phyloP scores from a whole-genome alignment of 495 filamentous ascomycete genomes.

The Lasiosphaeriaceae sp. region DNA sequence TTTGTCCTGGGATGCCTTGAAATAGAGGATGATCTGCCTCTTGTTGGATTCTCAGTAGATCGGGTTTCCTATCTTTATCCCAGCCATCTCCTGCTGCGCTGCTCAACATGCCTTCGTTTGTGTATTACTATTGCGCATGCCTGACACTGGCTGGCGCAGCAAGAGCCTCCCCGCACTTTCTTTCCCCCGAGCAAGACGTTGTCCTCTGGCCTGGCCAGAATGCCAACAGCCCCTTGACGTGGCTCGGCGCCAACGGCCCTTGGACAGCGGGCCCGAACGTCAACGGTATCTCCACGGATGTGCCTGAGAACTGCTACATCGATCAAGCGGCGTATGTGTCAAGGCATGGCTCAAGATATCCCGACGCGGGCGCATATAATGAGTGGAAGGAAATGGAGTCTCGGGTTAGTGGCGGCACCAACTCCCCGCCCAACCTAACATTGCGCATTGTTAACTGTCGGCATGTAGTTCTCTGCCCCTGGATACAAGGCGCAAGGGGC shows the following conservation, averaged over 20 bases:
- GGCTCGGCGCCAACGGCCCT: conserved; percentile 37
- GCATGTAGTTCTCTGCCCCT: conserved; percentile 13
- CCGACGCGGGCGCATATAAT: conserved; percentile 50
- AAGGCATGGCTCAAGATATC: conserved; percentile 56
- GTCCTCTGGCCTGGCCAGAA: too few relatives aligned
- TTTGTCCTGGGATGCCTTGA: too few relatives aligned
- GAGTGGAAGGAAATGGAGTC: conserved; percentile 46
- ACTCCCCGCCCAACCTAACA: background rate
- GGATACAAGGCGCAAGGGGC: conserved; percentile 37
- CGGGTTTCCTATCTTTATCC: too few relatives aligned
- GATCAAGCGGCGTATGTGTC: conserved; percentile 51
- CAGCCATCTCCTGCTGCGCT: too few relatives aligned
- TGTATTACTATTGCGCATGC: too few relatives aligned
- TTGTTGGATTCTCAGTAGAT: too few relatives aligned
- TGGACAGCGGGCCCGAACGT: conserved; percentile 54
- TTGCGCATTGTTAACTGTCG: conserved; percentile 44
- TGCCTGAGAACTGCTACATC: conserved; percentile 50
- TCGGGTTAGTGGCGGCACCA: conserved; percentile 29
- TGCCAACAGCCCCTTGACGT: too few relatives aligned
- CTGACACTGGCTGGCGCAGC: too few relatives aligned
- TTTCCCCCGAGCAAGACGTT: too few relatives aligned
- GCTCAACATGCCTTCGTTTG: too few relatives aligned
- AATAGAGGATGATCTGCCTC: too few relatives aligned
- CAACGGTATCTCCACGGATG: conserved; percentile 43
- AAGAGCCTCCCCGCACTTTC: too few relatives aligned